Base-by-base conservation (phyloP, 139 green algal species). In the Chlorella ohadii region DNA sequence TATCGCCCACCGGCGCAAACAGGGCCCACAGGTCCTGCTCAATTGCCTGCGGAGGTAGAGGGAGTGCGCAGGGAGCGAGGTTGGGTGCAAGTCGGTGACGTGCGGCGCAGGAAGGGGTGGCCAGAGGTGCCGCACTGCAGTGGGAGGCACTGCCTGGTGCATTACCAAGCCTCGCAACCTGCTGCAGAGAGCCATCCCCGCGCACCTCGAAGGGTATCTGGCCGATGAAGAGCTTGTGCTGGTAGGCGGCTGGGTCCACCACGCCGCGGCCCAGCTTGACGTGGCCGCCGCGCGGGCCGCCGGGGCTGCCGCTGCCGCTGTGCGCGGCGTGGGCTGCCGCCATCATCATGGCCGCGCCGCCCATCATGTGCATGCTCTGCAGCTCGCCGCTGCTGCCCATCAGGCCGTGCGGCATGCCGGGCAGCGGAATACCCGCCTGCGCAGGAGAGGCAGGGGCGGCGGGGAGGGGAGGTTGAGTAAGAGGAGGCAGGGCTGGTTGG, bases 21-120 rank as follows among this genome's bases (percentile, higher is more conserved):
- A 96, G 87, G 15, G 77, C 57, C 65, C 85, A 88, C 66, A 97
- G 85, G 64, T 98, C 91, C 47, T 95, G 90, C 76, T 94, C 91
- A 2, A 68, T 88, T 16, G 84, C 78, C 67, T 72, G 55, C 25
- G 12, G 20, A 0, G 36, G 25, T 1, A 23, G 31, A 6, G 38
- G 70, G 22, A 41, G 71, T 12, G 66, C 23, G 34, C 6, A 23
- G 34, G 66, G 66, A n/a, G 34, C 31, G 33, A 31, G 70, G 39
- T 12, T 15, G 22, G 65, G 44, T n/a, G n/a, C n/a, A n/a, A n/a
- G n/a, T n/a, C n/a, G n/a, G n/a, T n/a, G n/a, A n/a, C n/a, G n/a
- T n/a, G n/a, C n/a, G n/a, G n/a, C n/a, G n/a, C n/a, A n/a, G n/a
- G n/a, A n/a, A n/a, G n/a, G n/a, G n/a, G n/a, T n/a, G n/a, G n/a